Evolutionary conservation across 345 rosid species (phyloP), one percentile per base, ranked within the genome.

Genomic region (Ailanthus altissimus): DNA sequence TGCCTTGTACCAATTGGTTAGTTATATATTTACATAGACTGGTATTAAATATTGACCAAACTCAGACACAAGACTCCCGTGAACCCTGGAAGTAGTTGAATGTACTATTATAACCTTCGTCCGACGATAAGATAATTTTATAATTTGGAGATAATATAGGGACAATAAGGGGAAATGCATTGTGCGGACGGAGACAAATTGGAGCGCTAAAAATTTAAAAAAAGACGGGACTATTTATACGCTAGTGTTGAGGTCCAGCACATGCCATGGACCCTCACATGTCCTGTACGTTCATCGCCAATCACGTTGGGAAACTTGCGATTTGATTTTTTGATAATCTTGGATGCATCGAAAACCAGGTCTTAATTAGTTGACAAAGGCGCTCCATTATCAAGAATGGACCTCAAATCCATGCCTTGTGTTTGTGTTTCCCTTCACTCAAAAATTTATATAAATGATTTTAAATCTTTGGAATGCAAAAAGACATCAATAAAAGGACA

Each of bases 131-230:
- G 11, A 4, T 56, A 8, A 21, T 46, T 67, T 5, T 10, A 28
- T 26, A 16, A 26, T 26, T 54, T 12, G 2, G 12, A 16, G 10
- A 47, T 0, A 43, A 57, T 43, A 32, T 20, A 62, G 26, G 68
- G 76, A 5, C 8, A 36, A 62, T 71, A 7, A 5, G 40, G 83
- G 70, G 70, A 54, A 46, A 70, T 40, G 53, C 18, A 20, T 38
- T 36, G 0, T 68, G 47, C 20, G 45, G 50, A 21, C 11, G 11
- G 40, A 20, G 61, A 56, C 49, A 53, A 53, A 45, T 72, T 81
- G 82, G 81, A 85, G 86, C 78, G 28, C 76, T 32, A 79, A 81
- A 18, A 26, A 8, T 75, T 81, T 83, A 53, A 51, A 83, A 51
- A 83, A 84, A 20, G 73, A 23, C 49, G 36, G 12, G 16, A 14